Percentiles rank a stretch among this genome's conserved stretches.
phyloP scores from a whole-genome alignment of 352 stramenopile species.

The Peronospora tabacina region DNA sequence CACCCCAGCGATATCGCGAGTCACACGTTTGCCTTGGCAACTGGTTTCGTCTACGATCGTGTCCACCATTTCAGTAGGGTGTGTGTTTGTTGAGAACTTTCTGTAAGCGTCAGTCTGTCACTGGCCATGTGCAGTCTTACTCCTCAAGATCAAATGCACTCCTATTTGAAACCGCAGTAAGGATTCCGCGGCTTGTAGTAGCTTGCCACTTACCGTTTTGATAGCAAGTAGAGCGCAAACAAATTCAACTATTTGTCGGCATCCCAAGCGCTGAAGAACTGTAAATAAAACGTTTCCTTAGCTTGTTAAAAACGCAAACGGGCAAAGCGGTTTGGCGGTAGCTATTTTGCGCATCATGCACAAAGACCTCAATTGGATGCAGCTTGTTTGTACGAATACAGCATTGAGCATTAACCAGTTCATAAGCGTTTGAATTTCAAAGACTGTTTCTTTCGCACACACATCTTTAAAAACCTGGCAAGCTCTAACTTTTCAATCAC shows the following conservation, averaged over 20 bases:
- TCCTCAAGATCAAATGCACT: too few species aligned
- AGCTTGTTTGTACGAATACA: constrained; percentile 33
- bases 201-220: constrained; percentile 54
- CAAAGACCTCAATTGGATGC: constrained; percentile 69
- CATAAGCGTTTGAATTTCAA: neutral
- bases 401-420: constrained; percentile 1
- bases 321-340: constrained; percentile 48
- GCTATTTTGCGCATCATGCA: constrained; percentile 82
- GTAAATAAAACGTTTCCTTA: constrained; percentile 36
- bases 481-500: constrained; percentile 54
- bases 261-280: constrained; percentile 82
- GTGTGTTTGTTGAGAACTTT: constrained; percentile 40
- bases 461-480: constrained; percentile 76
- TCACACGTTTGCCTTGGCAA: constrained; percentile 43
- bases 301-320: constrained; percentile 52
- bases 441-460: constrained; percentile 71
- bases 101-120: too few species aligned
- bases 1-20: constrained; percentile 25
- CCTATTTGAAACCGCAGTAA: neutral
- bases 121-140: too few species aligned
- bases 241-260: constrained; percentile 86
- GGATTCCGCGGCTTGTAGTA: constrained; percentile 79
- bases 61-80: constrained; percentile 67
- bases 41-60: constrained; percentile 66
- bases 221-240: constrained; percentile 77